Conservation (phyloP, 768 basidiomycete species). For the Pleurotus djamor region DNA sequence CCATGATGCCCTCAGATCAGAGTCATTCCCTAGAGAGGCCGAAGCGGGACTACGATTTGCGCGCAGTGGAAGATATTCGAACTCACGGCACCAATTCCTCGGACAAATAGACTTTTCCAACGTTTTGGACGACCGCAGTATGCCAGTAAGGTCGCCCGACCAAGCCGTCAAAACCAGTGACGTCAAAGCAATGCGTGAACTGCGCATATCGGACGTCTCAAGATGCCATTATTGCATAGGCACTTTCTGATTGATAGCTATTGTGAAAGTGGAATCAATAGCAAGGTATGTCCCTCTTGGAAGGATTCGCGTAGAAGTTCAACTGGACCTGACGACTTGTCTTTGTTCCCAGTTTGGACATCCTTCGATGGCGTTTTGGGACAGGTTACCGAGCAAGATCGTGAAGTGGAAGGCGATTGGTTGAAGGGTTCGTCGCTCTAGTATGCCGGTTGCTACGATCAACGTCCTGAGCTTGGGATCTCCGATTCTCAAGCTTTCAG, state of each 20-base stretch:
- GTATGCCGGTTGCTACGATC: not conserved
- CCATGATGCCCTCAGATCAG: constrained; percentile 35
- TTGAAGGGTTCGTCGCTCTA: constrained; percentile 23
- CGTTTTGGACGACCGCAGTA: constrained; percentile 23
- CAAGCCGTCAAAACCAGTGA: constrained; percentile 29
- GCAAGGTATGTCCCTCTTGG: constrained; percentile 20
- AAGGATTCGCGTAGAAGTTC: not conserved
- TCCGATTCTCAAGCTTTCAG: constrained; percentile 25
- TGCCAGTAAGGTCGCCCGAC: constrained; percentile 16
- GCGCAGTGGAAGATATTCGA: constrained; percentile 30
- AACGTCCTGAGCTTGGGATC: too few species aligned
- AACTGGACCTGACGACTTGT: not conserved
- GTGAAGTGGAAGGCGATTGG: constrained; percentile 29
- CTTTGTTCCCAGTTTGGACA: constrained; percentile 24
- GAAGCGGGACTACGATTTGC: constrained; percentile 33
- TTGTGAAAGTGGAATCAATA: constrained; percentile 26
- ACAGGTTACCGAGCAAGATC: constrained; percentile 28
- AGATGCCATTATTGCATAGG: not conserved
- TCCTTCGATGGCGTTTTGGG: constrained; percentile 33
- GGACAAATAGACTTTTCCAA: constrained; percentile 25
- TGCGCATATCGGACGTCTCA: not conserved
- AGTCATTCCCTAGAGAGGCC: constrained; percentile 28
- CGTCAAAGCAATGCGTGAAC: constrained; percentile 31
- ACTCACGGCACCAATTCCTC: constrained; percentile 28
- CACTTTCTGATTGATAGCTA: not conserved